Evolutionary conservation across 495 filamentous ascomycete species (phyloP), one percentile per base, ranked within the genome.

Genomic region (Letharia lupina): DNA sequence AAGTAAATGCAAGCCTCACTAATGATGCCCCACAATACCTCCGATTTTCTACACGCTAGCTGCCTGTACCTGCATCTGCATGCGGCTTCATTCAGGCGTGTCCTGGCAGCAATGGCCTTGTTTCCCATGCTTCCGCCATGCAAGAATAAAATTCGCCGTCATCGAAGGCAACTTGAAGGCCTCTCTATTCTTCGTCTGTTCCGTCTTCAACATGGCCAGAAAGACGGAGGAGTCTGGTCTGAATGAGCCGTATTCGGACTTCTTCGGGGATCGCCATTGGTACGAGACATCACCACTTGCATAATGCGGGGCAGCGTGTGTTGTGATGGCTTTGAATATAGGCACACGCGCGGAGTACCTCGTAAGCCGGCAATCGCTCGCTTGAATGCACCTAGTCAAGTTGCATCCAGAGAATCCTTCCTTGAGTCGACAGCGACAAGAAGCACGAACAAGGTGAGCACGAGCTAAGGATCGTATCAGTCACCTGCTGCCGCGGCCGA

Each of bases 371-470:
- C 1, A 31, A 2, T 52, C 23, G 31, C 10, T 16, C 10, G 4
- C 52, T 35, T 56, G 31, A 18, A 56, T 1, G 28, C 28, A 35
- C 0, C 4, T 56, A 35, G 9, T 56, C 52, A 56, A 35, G 52
- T 56, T 35, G 52, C 28, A 35, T 56, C 31, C 15, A 5, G 4
- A 35, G 31, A 33, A 45, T 52, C 66, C 44, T 68, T 68, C 4
- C 44, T 42, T 13, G 39, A 35, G 20, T 63, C 45, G 23, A 68
- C 63, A 8, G 66, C 62, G 33, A 68, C 52, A 48, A 70, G n/a
- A 4, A 70, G 48, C 20, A 56, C 65, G 23, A 70, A 70, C 35
- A 70, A 52, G 7, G 59, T 60, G 15, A 68, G 9, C 35, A 62
- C 62, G n/a, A 68, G 13, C 69, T 70, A 28, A 45, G 13, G 18